Percentiles rank a stretch among this genome's conserved stretches.
phyloP scores from a whole-genome alignment of 75 land plant species.

The Pinus albicaulis region DNA sequence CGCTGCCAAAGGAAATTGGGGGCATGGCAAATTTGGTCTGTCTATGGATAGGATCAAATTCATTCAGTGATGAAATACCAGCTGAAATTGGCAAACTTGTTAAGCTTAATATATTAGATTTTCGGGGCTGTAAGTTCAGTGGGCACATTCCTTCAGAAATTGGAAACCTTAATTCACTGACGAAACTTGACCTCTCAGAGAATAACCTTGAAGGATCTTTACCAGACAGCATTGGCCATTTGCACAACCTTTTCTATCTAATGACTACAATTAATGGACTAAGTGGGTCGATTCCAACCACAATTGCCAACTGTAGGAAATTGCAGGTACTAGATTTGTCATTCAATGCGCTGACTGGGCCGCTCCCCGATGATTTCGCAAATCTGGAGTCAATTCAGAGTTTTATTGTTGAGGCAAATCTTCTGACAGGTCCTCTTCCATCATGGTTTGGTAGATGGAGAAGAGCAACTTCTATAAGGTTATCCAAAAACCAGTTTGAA shows the following conservation, averaged over 20 bases:
- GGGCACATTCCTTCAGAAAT: slow-evolving; percentile 53
- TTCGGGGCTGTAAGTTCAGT: slow-evolving; percentile 36
- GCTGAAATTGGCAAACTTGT: slow-evolving; percentile 35
- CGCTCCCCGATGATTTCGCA: slow-evolving; percentile 28
- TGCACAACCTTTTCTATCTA: slow-evolving; percentile 28
- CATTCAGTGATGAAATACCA: slow-evolving; percentile 35
- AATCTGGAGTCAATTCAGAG: slow-evolving; percentile 19
- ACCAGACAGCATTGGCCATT: slow-evolving; percentile 35
- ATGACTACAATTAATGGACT: slow-evolving; percentile 28
- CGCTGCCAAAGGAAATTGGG: slow-evolving; percentile 39
- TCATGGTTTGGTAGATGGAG: slow-evolving; percentile 54
- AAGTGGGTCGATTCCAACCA: slow-evolving; percentile 41
- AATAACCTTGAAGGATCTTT: slow-evolving; percentile 45
- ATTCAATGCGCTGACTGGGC: slow-evolving; percentile 34
- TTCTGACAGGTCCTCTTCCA: slow-evolving; percentile 58
- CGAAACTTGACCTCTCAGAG: slow-evolving; percentile 31
- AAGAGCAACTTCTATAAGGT: slow-evolving; percentile 20
- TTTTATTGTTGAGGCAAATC: slow-evolving; percentile 42
- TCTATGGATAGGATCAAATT: slow-evolving; percentile 30
- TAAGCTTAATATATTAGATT: slow-evolving; percentile 22
- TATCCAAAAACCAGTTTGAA: slow-evolving; percentile 40
- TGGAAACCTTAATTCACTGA: slow-evolving; percentile 27
- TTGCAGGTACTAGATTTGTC: slow-evolving; percentile 34
- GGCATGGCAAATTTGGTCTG: slow-evolving; percentile 17
- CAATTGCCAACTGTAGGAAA: slow-evolving; percentile 47